Evolutionary conservation across 352 stramenopile species (phyloP), one percentile per base, ranked within the genome.

Genomic region (Lagenidium sp.): DNA sequence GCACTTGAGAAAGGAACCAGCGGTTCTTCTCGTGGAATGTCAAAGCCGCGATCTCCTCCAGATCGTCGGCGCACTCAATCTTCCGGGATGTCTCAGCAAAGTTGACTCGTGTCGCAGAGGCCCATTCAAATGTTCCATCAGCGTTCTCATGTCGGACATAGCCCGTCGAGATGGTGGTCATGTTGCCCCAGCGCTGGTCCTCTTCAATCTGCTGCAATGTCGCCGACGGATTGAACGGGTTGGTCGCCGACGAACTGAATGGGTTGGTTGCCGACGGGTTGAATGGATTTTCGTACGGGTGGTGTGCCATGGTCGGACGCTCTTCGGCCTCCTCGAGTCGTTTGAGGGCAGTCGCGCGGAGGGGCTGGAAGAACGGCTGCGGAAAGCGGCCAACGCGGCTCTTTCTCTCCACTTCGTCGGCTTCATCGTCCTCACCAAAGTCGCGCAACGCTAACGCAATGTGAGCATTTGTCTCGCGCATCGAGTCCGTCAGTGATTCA

Each of bases 1-100:
- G 63, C 28, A 88, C 73, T 58, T 91, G 65, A 40, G 70, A 60
- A 11, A 91, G 47, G 40, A 91, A 91, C 79, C 79, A 91, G 21
- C 68, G 68, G 35, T 85, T 87, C 67, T 91, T 91, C 35, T 88
- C 76, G 26, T 81, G 62, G 47, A 89, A 89, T 30, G 79, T 87
- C 8, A 89, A 55, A 40, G 79, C 79, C 0, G 76, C 76, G 50
- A 91, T 88, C 54, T 88, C 79, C 55, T 91, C 79, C n/a, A 91
- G 59, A 37, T 91, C 74, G 48, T 90, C 75, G 1, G 87, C 75
- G 36, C 68, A 85, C n/a, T 85, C 63, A 32, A 85, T 68, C 13
- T 77, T 70, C 6, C 70, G 68, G 32, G 41, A 62, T 11, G 52
- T 65, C 32, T 79, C 57, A 0, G 45, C 53, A 13, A 74, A 64